Percentiles rank a stretch among this genome's conserved stretches.
phyloP scores from a whole-genome alignment of 257 asterid genomes.

The Rubia yunnanensis region DNA sequence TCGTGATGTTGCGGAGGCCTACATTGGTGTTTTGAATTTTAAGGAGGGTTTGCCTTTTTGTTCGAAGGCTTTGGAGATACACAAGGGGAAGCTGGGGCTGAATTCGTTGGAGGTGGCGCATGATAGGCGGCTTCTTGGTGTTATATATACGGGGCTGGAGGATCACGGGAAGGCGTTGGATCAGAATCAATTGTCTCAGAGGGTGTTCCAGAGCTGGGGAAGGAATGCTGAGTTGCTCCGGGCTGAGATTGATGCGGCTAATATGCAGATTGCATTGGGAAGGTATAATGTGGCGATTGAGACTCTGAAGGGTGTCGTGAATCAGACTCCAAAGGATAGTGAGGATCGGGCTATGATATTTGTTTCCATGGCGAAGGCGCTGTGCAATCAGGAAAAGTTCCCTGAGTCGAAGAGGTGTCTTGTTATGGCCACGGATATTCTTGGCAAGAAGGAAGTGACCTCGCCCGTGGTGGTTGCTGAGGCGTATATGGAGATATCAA shows the following conservation, averaged over 20 bases:
- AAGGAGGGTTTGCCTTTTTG: slow-evolving; percentile 69
- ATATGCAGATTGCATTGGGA: slow-evolving; percentile 86
- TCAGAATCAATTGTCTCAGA: slow-evolving; percentile 70
- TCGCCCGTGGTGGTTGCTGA: slow-evolving; percentile 67
- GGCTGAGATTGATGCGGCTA: slow-evolving; percentile 87
- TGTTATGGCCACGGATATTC: slow-evolving; percentile 56
- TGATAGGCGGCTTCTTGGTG: slow-evolving; percentile 83
- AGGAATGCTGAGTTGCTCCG: slow-evolving; percentile 63
- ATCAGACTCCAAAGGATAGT: slow-evolving; percentile 67
- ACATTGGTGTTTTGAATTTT: slow-evolving; percentile 64
- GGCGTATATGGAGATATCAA: slow-evolving; percentile 67
- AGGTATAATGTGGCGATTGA: slow-evolving; percentile 63
- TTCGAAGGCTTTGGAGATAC: slow-evolving; percentile 79
- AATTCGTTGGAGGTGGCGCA: slow-evolving; percentile 86
- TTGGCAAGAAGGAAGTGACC: slow-evolving; percentile 52
- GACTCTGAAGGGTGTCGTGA: slow-evolving; percentile 65
- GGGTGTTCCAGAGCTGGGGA: slow-evolving; percentile 85
- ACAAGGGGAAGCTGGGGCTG: slow-evolving; percentile 47
- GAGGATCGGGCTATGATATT: slow-evolving; percentile 76
- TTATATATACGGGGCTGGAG: slow-evolving; percentile 74
- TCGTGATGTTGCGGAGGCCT: slow-evolving; percentile 82
- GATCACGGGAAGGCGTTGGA: slow-evolving; percentile 78
- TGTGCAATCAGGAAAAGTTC: slow-evolving; percentile 57
- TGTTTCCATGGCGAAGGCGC: slow-evolving; percentile 77
- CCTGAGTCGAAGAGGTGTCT: slow-evolving; percentile 70